Evolutionary conservation across 2,329 filamentous ascomycete species (phyloP).

Genomic region (Curvularia hawaiiensis): DNA sequence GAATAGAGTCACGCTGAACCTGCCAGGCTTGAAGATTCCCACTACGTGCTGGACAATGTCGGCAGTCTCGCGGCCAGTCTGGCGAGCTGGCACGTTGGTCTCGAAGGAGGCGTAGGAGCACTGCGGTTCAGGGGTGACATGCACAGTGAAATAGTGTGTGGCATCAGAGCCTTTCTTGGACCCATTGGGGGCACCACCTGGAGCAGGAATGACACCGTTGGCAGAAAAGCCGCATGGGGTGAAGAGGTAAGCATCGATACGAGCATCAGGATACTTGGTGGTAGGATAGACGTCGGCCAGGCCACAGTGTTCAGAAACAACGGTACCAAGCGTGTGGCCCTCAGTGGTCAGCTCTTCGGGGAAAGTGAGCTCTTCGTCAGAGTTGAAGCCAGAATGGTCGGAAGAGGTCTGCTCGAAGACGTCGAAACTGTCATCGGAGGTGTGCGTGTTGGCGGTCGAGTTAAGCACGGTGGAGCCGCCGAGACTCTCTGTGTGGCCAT

Average conservation of each 20-base stretch:
- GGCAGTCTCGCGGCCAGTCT: constrained; percentile 84
- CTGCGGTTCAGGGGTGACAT: constrained; percentile 95
- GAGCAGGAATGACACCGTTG: constrained; percentile 90
- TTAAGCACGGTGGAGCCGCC: constrained; percentile 44
- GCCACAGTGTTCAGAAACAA: constrained; percentile 89
- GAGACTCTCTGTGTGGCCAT: constrained; percentile 45
- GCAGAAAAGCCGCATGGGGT: constrained; percentile 96
- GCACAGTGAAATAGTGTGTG: constrained; percentile 93
- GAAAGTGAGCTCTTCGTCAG: constrained; percentile 63
- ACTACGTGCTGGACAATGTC: constrained; percentile 95
- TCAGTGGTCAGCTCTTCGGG: constrained; percentile 84
- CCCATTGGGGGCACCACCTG: constrained; percentile 55
- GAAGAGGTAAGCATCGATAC: constrained; percentile 95
- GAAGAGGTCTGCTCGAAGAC: constrained; percentile 79
- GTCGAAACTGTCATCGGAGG: constrained; percentile 68
- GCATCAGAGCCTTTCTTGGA: constrained; percentile 49
- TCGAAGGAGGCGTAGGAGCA: constrained; percentile 99
- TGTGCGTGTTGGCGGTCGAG: constrained; percentile 49
- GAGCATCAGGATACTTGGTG: constrained; percentile 86
- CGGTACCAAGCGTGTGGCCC: constrained; percentile 88
- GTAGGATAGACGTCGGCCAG: constrained; percentile 87
- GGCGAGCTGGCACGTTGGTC: constrained; percentile 91
- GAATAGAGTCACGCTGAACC: constrained; percentile 96
- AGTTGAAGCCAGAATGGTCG: constrained; percentile 63
- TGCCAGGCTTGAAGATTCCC: constrained; percentile 94